Evolutionary conservation across 164 flowering plant species (phyloP).

Genomic region (Tetracentron sinense): DNA sequence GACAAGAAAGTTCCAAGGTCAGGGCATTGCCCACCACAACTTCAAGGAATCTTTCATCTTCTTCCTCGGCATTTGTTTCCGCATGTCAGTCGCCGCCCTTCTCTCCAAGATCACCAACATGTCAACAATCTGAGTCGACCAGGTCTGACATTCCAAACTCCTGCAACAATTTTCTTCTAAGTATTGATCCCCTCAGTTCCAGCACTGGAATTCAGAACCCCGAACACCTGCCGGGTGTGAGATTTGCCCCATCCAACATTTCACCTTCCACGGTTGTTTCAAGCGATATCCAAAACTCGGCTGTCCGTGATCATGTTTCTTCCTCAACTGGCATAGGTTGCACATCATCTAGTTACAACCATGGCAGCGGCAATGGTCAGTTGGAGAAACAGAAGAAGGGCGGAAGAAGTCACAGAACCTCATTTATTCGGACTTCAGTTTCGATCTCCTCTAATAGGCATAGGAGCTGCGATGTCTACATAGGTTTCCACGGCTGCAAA

Average conservation of each 20-base stretch:
- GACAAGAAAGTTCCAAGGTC: conserved; percentile 59
- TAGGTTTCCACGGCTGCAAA: conserved; percentile 82
- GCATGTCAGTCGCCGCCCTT: conserved; percentile 90
- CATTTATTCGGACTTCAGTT: conserved; percentile 38
- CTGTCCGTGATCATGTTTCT: conserved; percentile 31
- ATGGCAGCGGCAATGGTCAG: conserved; percentile 29
- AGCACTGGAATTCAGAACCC: conserved; percentile 27
- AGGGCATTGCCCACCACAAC: conserved; percentile 45
- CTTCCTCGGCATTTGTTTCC: conserved; percentile 83
- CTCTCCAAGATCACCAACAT: conserved; percentile 74
- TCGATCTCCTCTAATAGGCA: conserved; percentile 48
- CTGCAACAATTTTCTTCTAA: conserved; percentile 22
- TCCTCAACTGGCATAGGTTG: conserved; percentile 43
- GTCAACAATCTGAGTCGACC: conserved; percentile 39
- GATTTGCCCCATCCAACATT: conserved; percentile 24
- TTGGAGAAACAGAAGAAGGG: conserved; percentile 42
- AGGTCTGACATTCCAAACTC: conserved; percentile 31
- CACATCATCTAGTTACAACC: conserved; percentile 33
- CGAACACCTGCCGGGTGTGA: conserved; percentile 23
- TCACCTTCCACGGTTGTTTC: conserved; percentile 29
- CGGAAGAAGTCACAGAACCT: conserved; percentile 34
- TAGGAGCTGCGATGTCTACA: conserved; percentile 81
- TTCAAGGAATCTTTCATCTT: conserved; percentile 72
- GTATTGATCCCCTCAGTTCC: conserved; percentile 22
- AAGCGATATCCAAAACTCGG: conserved; percentile 28